These are phyloP conservation scores for Lachancea thermotolerans DNA, from an alignment of 805 yeast genomes.

Conservation along the genomic window DNA sequence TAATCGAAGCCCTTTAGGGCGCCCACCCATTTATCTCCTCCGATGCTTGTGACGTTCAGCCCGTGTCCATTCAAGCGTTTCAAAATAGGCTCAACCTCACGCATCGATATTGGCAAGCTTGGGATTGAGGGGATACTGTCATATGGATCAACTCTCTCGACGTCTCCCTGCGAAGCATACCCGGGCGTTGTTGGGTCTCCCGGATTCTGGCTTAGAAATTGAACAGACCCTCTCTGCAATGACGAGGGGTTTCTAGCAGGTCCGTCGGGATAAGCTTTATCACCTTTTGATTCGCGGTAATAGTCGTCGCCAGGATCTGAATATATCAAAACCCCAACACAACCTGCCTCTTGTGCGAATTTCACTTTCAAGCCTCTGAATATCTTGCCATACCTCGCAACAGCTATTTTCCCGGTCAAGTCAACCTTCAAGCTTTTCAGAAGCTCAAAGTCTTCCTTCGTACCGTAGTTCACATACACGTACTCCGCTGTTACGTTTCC, in stretches of 20 bases:
- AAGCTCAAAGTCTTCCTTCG: constrained; percentile 48
- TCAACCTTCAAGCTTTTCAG: constrained; percentile 43
- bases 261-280: constrained; percentile 62
- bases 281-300: constrained; percentile 49
- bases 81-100: constrained; percentile 58
- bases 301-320: constrained; percentile 65
- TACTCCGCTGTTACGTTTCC: constrained; percentile 67
- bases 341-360: constrained; percentile 68
- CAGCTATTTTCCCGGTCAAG: constrained; percentile 52
- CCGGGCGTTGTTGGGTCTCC: constrained; percentile 82
- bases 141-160: constrained; percentile 43
- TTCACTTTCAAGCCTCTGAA: constrained; percentile 72
- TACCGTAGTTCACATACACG: constrained; percentile 66
- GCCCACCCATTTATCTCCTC: constrained; percentile 40
- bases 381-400: constrained; percentile 58
- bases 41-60: constrained; percentile 31
- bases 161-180: constrained; percentile 44
- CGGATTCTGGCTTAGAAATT: constrained; percentile 52
- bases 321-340: constrained; percentile 58
- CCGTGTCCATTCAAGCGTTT: constrained; percentile 55
- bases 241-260: constrained; percentile 72
- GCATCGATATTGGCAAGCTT: constrained; percentile 58
- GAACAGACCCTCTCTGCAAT: constrained; percentile 72
- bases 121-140: constrained; percentile 58
- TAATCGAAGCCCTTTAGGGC: constrained; percentile 40